A percentile compares a stretch with the other conserved stretches of the same genome.
Conservation (phyloP, 257 asterid genomes). For the Cinchona pubescens region DNA sequence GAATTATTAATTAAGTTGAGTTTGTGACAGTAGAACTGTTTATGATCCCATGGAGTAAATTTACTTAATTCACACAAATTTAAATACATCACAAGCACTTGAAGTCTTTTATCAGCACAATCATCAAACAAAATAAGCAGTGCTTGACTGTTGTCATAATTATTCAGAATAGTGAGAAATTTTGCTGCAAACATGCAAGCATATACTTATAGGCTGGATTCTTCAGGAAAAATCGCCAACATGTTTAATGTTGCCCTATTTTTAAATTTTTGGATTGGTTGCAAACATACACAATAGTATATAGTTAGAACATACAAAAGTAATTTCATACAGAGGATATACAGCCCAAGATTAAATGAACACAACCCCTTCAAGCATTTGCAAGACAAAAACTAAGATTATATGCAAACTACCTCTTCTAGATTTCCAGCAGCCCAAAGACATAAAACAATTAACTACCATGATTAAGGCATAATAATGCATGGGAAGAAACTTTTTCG, state of each 20-base stretch:
- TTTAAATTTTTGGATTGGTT: background rate
- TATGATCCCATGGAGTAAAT: too few relatives aligned
- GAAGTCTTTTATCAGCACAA: background rate
- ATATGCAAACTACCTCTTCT: background rate
- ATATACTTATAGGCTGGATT: background rate
- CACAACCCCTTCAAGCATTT: background rate
- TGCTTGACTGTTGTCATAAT: background rate
- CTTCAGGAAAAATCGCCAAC: background rate
- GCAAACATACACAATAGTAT: background rate
- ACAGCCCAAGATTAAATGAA: background rate
- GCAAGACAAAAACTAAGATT: background rate
- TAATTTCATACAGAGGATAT: background rate
- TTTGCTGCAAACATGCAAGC: background rate
- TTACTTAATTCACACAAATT: background rate
- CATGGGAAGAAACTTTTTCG: background rate
- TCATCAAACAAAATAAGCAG: background rate
- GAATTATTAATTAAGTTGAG: too few relatives aligned
- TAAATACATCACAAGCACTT: background rate
- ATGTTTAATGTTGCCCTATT: too few relatives aligned
- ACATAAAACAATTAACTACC: too few relatives aligned
- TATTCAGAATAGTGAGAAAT: background rate
- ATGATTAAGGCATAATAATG: background rate
- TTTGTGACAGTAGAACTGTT: background rate
- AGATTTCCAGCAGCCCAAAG: background rate
- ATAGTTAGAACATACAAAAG: background rate